Evolutionary conservation across 202 grass and related monocot species (phyloP).

Genomic region (Schoenoplectus triqueter): DNA sequence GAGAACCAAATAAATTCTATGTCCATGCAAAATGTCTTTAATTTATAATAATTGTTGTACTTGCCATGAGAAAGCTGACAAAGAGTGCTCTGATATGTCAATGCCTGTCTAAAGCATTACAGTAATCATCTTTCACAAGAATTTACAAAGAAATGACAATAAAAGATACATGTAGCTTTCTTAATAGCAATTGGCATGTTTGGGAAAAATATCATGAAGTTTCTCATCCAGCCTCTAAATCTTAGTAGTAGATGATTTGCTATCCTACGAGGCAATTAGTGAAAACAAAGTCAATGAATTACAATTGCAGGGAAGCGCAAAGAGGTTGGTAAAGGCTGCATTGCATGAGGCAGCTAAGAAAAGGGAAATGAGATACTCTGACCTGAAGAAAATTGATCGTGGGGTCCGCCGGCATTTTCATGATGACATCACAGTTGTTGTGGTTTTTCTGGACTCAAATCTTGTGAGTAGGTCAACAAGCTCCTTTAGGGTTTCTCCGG

Average conservation of each 20-base stretch:
- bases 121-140: no score
- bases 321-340: constrained; percentile 41
- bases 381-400: constrained; percentile 47
- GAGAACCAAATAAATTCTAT: neutral
- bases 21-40: neutral
- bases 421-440: constrained; percentile 44
- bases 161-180: no score
- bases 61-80: constrained; percentile 17
- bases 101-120: neutral
- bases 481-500: constrained; percentile 34
- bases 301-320: constrained; percentile 41
- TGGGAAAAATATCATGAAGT: no score
- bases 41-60: neutral
- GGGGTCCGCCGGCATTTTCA: constrained; percentile 45
- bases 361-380: constrained; percentile 49
- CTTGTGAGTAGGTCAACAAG: constrained; percentile 35
- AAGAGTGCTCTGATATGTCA: neutral
- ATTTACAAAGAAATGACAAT: no score
- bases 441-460: constrained; percentile 43
- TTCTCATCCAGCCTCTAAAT: neutral
- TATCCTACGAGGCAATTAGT: neutral
- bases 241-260: neutral
- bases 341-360: constrained; percentile 46
- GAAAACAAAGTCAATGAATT: constrained; percentile 19
- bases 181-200: constrained; percentile 13